Base-by-base conservation (phyloP, 208 protist species). In the Wallacemonas sp. region DNA sequence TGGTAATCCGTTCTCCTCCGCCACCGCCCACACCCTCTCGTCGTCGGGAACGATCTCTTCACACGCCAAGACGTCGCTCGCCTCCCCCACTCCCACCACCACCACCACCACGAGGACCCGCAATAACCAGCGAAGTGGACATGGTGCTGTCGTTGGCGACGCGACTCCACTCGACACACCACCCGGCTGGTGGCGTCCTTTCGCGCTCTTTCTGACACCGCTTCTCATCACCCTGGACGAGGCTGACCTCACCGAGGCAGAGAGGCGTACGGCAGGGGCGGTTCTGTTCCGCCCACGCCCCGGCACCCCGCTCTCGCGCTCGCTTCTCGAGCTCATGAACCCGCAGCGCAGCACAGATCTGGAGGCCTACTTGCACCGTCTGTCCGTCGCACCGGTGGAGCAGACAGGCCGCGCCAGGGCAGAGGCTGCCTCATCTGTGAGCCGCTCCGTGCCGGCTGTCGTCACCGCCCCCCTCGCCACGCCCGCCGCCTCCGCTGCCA, bases 121-220 rank as follows among this genome's bases (percentile, higher is more conserved):
- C 21, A 21, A 54, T 17, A 54, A 54, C 21, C 21, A 54, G 26
- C 46, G 46, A 6, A 19, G 46, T 54, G 46, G 6, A 3, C 46
- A 31, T 26, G 8, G 6, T 5, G 11, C 22, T 8, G 46, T n/a
- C n/a, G n/a, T n/a, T n/a, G n/a, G n/a, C n/a, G n/a, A n/a, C n/a
- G n/a, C n/a, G n/a, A n/a, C n/a, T n/a, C n/a, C n/a, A n/a, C n/a
- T n/a, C n/a, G n/a, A n/a, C n/a, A n/a, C n/a, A n/a, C n/a, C n/a
- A n/a, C 17, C 22, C 36, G 45, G 70, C 41, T 86, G 77, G 77
- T 90, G 83, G 79, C 79, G 87, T 4, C 71, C 87, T 2, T 84
- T 82, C 63, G 27, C 89, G 44, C 76, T 96, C 9, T 93, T 79
- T 63, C 77, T 96, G 22, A 51, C 77, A 31, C 90, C 90, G 11